These are phyloP conservation scores for Aphanomyces euteiches DNA, from an alignment of 352 stramenopile species.

Conservation along the genomic window DNA sequence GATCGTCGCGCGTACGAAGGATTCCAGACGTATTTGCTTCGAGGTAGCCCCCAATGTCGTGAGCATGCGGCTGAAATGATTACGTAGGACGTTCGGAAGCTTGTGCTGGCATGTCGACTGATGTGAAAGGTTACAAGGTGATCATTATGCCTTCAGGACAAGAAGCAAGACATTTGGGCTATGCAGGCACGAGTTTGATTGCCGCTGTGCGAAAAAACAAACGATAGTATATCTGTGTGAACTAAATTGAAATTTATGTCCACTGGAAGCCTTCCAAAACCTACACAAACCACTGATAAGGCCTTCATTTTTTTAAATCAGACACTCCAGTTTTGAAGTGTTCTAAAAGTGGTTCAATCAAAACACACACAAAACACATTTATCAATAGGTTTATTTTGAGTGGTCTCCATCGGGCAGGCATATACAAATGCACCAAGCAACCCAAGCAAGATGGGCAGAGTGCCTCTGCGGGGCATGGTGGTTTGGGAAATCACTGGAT, in stretches of 20 bases:
- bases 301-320: background rate
- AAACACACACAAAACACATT: no score
- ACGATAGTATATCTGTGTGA: background rate
- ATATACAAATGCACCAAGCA: background rate
- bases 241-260: background rate
- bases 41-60: conserved; percentile 39
- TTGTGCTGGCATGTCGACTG: conserved; percentile 56
- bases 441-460: no score
- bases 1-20: conserved; percentile 58
- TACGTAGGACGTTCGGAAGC: conserved; percentile 5
- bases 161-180: conserved; percentile 59
- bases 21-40: conserved; percentile 59
- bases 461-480: no score
- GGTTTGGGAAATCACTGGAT: no score
- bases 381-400: no score
- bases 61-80: background rate
- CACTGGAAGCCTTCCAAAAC: background rate
- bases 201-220: conserved; percentile 51
- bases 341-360: no score
- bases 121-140: conserved; percentile 61
- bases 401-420: no score
- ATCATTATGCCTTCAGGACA: conserved; percentile 69
- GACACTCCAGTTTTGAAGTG: no score
- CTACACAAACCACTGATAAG: background rate
- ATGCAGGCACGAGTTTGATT: conserved; percentile 66